phyloP scores from a whole-genome alignment of 441 rosid species.

The Populus hybrid region DNA sequence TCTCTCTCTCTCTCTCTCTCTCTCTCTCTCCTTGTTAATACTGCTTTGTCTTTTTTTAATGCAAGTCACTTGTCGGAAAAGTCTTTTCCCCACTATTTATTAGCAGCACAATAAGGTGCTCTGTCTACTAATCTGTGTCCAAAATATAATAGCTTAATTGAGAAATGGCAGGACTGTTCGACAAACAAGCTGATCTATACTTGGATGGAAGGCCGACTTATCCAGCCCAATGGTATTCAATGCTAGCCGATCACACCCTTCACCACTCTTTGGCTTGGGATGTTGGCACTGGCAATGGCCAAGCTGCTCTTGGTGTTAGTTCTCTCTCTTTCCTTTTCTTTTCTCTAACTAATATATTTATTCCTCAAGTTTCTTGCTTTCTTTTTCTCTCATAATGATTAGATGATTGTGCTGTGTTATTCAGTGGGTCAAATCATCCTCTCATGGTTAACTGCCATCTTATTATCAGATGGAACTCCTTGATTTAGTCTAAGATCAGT shows the following conservation, averaged over 20 bases:
- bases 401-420: neutral
- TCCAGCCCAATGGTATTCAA: slow-evolving; percentile 50
- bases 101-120: too few relatives aligned
- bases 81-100: too few relatives aligned
- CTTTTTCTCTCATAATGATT: neutral
- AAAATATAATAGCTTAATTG: too few relatives aligned
- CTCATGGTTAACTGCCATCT: neutral
- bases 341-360: neutral
- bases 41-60: too few relatives aligned
- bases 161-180: slow-evolving; percentile 54
- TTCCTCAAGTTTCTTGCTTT: neutral
- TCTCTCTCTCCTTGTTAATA: too few relatives aligned
- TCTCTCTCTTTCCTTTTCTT: slow-evolving; percentile 8
- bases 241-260: slow-evolving; percentile 44
- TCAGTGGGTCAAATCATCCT: neutral
- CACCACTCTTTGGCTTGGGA: slow-evolving; percentile 58
- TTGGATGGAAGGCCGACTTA: slow-evolving; percentile 52
- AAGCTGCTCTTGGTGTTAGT: slow-evolving; percentile 65
- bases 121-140: too few relatives aligned
- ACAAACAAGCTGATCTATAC: slow-evolving; percentile 54
- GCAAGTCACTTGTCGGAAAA: too few relatives aligned
- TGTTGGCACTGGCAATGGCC: slow-evolving; percentile 69
- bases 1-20: too few relatives aligned
- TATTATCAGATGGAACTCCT: neutral
- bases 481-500: neutral